phyloP scores from a whole-genome alignment of 2,329 filamentous ascomycete genomes.

The Thelonectria rubi region DNA sequence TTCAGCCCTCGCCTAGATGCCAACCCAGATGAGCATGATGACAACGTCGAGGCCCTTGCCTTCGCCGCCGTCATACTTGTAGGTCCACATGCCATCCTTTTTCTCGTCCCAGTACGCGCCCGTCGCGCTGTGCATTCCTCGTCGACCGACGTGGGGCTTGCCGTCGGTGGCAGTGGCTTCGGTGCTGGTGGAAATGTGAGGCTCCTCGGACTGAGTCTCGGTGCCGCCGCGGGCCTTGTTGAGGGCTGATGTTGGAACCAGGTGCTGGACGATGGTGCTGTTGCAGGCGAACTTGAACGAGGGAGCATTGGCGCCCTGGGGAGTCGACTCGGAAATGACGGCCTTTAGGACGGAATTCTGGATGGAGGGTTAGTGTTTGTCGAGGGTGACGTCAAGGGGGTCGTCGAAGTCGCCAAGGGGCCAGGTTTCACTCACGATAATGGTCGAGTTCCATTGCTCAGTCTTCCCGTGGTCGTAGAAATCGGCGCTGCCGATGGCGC shows the following conservation, averaged over 20 bases:
- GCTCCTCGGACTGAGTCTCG: slow-evolving; percentile 57
- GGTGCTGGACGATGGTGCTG: slow-evolving; percentile 97
- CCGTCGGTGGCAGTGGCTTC: slow-evolving; percentile 66
- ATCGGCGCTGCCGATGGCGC: slow-evolving; percentile 75
- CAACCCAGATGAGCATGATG: slow-evolving; percentile 81
- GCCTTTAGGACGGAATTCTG: slow-evolving; percentile 81
- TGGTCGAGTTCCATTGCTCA: slow-evolving; percentile 87
- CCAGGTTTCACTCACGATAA: slow-evolving; percentile 72
- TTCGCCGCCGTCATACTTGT: slow-evolving; percentile 80
- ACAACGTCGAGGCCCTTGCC: slow-evolving; percentile 75
- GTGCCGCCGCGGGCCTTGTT: slow-evolving; percentile 66
- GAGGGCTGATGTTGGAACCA: slow-evolving; percentile 72
- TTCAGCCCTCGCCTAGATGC: slow-evolving; percentile 56
- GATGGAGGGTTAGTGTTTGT: slow-evolving; percentile 28
- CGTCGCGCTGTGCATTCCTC: slow-evolving; percentile 89
- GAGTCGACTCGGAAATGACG: slow-evolving; percentile 78
- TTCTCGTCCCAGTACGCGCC: slow-evolving; percentile 92
- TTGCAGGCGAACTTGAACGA: slow-evolving; percentile 95
- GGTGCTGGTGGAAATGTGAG: slow-evolving; percentile 65
- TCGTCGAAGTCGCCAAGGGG: slow-evolving; percentile 2
- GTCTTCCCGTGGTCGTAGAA: slow-evolving; percentile 90
- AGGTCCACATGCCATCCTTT: slow-evolving; percentile 89
- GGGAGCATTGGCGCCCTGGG: slow-evolving; percentile 65
- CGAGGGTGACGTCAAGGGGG: slow-evolving; percentile 2
- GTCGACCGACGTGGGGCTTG: slow-evolving; percentile 79